Evolutionary conservation across 2,329 filamentous ascomycete genomes (phyloP), one percentile per base, ranked within the genome.

Genomic region (Dactylellina haptotyla): DNA sequence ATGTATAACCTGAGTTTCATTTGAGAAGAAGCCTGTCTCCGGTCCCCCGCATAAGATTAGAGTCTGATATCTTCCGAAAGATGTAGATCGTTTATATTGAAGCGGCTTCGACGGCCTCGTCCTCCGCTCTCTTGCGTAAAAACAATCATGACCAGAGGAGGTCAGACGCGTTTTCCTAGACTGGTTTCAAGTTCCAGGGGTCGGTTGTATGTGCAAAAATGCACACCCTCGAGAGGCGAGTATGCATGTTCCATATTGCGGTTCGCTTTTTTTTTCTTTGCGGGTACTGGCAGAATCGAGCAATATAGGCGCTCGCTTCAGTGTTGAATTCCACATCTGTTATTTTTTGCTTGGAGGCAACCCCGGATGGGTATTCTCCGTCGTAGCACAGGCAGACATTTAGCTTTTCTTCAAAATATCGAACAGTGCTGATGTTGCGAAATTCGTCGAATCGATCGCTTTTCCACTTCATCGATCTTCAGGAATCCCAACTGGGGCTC

Each of bases 101-200:
- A 57, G 61, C 69, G 69, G 69, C 61, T 61, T 61, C 48, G 54
- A 72, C 69, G 69, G 69, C 61, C 46, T 48, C 18, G 20, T 46
- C 32, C 43, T 51, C 69, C 69, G 69, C 54, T 3, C 51, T 25
- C 12, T n/a, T n/a, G n/a, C 26, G 39, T 23, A 39, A 25, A 39
- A 51, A 25, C 26, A 46, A 59, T 54, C 56, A 43, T 45, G 50
- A 16, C 25, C 39, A 26, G 18, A 4, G 48, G 53, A 65, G 23
- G 41, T 54, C 45, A 50, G 45, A 65, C 26, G 59, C 32, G 45
- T 39, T 45, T 34, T 26, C n/a, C 58, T 64, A 58, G 59, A 41
- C 39, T 23, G 26, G 66, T 71, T 63, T 71, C 57, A 71, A 43
- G 45, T 48, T 64, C 12, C 34, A 63, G 39, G 41, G 23, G 26